Evolutionary conservation across 768 basidiomycete genomes (phyloP).

Genomic region (Crassisporium funariophilum): DNA sequence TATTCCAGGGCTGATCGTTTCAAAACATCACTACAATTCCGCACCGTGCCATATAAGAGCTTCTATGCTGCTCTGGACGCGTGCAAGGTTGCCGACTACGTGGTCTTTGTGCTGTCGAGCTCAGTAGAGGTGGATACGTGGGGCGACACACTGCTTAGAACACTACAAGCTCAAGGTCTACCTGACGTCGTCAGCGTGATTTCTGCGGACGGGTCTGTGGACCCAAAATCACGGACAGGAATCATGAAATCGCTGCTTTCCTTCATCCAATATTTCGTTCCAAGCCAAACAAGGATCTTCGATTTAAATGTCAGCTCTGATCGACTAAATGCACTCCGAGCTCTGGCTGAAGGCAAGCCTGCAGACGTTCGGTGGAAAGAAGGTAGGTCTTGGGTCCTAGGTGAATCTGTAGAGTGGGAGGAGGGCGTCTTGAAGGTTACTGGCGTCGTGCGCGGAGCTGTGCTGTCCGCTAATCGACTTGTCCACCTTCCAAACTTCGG

Average conservation of each 20-base stretch:
- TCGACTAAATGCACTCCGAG: slow-evolving; percentile 68
- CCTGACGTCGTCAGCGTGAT: slow-evolving; percentile 81
- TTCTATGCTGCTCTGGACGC: slow-evolving; percentile 83
- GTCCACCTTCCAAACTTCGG: slow-evolving; percentile 87
- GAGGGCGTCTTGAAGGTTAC: slow-evolving; percentile 70
- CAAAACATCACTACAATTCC: slow-evolving; percentile 89
- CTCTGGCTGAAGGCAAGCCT: slow-evolving; percentile 85
- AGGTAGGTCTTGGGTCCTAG: slow-evolving; percentile 75
- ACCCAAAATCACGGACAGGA: slow-evolving; percentile 62
- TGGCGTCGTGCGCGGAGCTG: slow-evolving; percentile 80
- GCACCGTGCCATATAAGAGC: slow-evolving; percentile 69
- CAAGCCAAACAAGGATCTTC: slow-evolving; percentile 73
- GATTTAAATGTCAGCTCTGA: slow-evolving; percentile 71
- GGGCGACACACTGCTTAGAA: slow-evolving; percentile 87
- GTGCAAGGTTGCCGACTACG: slow-evolving; percentile 88
- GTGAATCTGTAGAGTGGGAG: slow-evolving; percentile 62
- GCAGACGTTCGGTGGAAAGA: slow-evolving; percentile 81
- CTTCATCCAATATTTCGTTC: slow-evolving; percentile 95
- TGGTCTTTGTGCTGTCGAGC: slow-evolving; percentile 82
- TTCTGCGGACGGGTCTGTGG: slow-evolving; percentile 52
- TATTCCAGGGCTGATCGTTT: slow-evolving; percentile 76
- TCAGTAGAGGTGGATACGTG: slow-evolving; percentile 78
- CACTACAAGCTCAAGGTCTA: slow-evolving; percentile 88
- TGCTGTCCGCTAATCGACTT: slow-evolving; percentile 79
- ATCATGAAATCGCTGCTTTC: slow-evolving; percentile 89